Base-by-base conservation (phyloP, 2,329 filamentous ascomycete species). In the Fusarium solani-melongenae region DNA sequence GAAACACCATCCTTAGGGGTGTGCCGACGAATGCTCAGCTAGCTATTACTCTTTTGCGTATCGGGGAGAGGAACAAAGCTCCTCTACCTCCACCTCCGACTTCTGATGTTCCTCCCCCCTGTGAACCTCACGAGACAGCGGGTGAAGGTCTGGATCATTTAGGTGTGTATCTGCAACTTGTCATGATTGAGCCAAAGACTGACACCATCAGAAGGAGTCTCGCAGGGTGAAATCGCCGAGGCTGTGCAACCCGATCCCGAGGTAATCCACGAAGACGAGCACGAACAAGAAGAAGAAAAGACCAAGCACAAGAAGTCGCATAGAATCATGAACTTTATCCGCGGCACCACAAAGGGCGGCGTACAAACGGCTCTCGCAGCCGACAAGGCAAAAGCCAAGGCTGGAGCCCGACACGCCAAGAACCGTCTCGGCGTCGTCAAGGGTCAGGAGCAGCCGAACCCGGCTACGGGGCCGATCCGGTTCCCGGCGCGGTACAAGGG, bases 11-110 rank as follows among this genome's bases (percentile, higher is more conserved):
- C 1, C 89, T 97, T 59, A 94, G 93, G 78, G 93, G 94, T 3
- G 91, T 96, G 0, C 94, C 94, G 1, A 97, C 94, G 2, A 96
- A 97, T 79, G 93, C 94, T 5, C 94, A 97, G 78, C 88, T 97
- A 20, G 91, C 94, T 0, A 84, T 97, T 31, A 97, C 94, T 0
- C 87, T 97, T 2, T 89, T 97, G 12, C 92, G 94, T 6, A 91
- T 96, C 33, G 94, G 94, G 44, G 94, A 97, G 82, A 90, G 89
- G 12, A 95, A 95, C 82, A 93, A 93, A 73, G 92, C 93, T 0
- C 94, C 94, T 0, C 82, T 97, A 0, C 93, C 94, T 0, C 91
- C 89, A 0, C 87, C 88, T 0, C 86, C 86, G 0, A 72, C 77
- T 0, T 79, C 81, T 4, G 77, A 79, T 22, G 76, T 78, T 0